These are phyloP conservation scores for Naganishia antarctica DNA, from an alignment of 768 basidiomycete species.

Conservation along the genomic window DNA sequence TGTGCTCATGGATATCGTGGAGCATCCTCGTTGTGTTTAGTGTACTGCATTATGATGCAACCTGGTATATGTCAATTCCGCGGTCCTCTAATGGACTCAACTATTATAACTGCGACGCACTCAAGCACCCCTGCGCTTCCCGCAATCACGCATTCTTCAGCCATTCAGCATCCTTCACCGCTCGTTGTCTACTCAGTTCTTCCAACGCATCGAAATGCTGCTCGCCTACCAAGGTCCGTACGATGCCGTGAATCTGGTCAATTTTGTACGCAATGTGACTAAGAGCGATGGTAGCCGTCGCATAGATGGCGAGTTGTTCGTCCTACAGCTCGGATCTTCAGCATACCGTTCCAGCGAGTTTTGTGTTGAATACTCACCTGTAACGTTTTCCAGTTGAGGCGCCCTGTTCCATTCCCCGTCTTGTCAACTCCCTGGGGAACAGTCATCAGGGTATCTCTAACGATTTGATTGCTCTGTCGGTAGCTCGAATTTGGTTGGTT, in stretches of 20 bases:
- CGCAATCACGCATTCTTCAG: conserved; percentile 1
- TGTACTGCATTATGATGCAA: too few relatives aligned
- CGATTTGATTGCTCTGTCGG: neutral
- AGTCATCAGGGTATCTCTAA: neutral
- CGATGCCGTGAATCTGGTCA: conserved; percentile 37
- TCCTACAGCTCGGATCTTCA: conserved; percentile 30
- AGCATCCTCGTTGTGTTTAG: too few relatives aligned
- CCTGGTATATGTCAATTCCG: too few relatives aligned
- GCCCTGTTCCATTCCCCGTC: neutral
- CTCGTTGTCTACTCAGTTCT: conserved; percentile 16
- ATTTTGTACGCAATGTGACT: conserved; percentile 33
- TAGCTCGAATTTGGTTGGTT: neutral
- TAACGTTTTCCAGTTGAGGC: conserved; percentile 29
- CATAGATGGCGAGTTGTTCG: conserved; percentile 44
- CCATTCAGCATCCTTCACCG: conserved; percentile 14
- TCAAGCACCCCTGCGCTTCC: too few relatives aligned
- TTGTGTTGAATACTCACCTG: conserved; percentile 26
- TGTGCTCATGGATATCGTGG: too few relatives aligned
- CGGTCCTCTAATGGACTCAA: too few relatives aligned
- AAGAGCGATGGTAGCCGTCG: conserved; percentile 41
- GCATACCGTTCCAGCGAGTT: neutral
- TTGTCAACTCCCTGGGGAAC: neutral
- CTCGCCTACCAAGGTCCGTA: conserved; percentile 41
- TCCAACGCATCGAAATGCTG: conserved; percentile 39
- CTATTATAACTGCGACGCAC: too few relatives aligned